Evolutionary conservation across 2,329 filamentous ascomycete species (phyloP), one percentile per base, ranked within the genome.

Genomic region (Elsinoe ampelina): DNA sequence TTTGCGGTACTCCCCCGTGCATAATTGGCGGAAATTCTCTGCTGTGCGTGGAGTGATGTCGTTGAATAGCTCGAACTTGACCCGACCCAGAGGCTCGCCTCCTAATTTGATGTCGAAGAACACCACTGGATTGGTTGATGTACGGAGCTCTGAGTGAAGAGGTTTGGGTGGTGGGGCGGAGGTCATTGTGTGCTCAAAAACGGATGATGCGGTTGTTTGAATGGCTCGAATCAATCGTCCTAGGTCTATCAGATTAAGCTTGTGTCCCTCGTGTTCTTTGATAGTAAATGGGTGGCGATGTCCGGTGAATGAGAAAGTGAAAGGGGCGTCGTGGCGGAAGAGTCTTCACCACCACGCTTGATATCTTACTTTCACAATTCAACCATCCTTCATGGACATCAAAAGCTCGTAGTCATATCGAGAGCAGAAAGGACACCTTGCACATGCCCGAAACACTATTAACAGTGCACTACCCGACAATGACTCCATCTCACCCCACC

Each of bases 1-100:
- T 67, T 87, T 87, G 74, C 90, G 95, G 63, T 81, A 84, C 76
- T 97, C 92, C 65, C 93, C 93, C 0, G 92, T 97, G 75, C 91
- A 96, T 75, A 95, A 95, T 68, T 95, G 89, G 47, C 91, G 87
- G 71, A 98, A 97, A 76, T 97, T 97, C 72, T 97, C 93, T 30
- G 90, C 89, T 7, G 93, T 97, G 66, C 85, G 85, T 1, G 68
- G 67, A 0, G 89, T 87, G 19, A 86, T 78, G 72, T 95, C 81
- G 60, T 85, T 83, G 77, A 93, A 96, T 60, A 98, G 82, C 73
- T 96, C 89, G 71, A 95, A 90, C 63, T 87, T 91, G 67, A 95
- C 83, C 58, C 90, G 85, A 61, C 91, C 91, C 13, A 95, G 80
- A 2, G 88, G 85, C 67, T 95, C 88, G 60, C 90, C 90, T 75